Percentiles rank a stretch among this genome's conserved stretches.
phyloP scores from a whole-genome alignment of 495 filamentous ascomycete species.

The Pyrenopolyporus hunteri region DNA sequence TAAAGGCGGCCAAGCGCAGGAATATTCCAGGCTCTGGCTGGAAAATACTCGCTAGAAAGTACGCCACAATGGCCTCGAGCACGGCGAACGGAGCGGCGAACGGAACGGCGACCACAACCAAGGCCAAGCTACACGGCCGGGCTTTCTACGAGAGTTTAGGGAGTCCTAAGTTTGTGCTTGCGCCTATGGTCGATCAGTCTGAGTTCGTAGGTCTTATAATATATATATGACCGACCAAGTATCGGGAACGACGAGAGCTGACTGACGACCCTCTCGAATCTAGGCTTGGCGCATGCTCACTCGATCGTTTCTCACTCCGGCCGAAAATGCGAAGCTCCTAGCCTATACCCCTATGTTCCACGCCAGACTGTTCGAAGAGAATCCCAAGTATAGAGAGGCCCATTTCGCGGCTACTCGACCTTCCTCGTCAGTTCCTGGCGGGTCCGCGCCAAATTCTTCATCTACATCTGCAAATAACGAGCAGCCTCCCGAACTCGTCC shows the following conservation, averaged over 20 bases:
- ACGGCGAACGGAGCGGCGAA: background rate
- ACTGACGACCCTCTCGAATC: conserved; percentile 6
- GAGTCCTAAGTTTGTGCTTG: conserved; percentile 85
- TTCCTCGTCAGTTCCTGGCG: conserved; percentile 17
- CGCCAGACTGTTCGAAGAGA: conserved; percentile 79
- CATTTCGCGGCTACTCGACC: conserved; percentile 72
- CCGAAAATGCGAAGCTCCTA: conserved; percentile 64
- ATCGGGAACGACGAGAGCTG: conserved; percentile 7
- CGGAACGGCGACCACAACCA: conserved; percentile 24
- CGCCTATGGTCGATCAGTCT: conserved; percentile 97
- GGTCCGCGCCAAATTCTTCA: conserved; percentile 31
- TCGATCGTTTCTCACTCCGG: conserved; percentile 79
- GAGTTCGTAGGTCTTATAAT: conserved; percentile 76
- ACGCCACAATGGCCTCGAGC: conserved; percentile 23
- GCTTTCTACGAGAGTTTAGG: conserved; percentile 94
- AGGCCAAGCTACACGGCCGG: conserved; percentile 75
- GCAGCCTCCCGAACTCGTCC: conserved; percentile 18
- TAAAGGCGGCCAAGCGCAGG: conserved; percentile 17
- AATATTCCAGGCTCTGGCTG: conserved; percentile 21
- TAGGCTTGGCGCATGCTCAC: conserved; percentile 96
- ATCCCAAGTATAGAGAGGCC: conserved; percentile 72
- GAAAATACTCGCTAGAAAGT: conserved; percentile 16
- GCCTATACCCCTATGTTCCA: conserved; percentile 97
- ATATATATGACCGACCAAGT: background rate
- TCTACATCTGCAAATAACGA: conserved; percentile 4